Base-by-base conservation (phyloP, 352 stramenopile species). In the Aphanomyces cochlioides region DNA sequence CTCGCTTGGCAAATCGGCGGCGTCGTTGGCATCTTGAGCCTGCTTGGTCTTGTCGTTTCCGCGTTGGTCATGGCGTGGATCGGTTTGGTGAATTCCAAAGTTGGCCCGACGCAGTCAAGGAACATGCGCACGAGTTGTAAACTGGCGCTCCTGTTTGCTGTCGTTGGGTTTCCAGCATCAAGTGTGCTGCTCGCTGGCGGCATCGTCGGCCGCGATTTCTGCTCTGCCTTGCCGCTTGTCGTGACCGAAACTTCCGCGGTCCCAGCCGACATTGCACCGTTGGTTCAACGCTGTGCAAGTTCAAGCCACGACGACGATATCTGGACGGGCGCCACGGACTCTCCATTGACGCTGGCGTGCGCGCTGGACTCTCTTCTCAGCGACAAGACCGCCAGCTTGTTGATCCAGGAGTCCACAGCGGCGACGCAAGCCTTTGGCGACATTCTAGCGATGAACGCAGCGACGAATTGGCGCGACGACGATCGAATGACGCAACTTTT, bases 101-200 rank as follows among this genome's bases (percentile, higher is more conserved):
- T n/a, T 45, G 54, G 10, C 39, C 0, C 13, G 28, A 57, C 59
- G 39, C n/a, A 10, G 41, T 34, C 40, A 2, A 56, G 39, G 10
- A 17, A 57, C 7, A 34, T 67, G 19, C 59, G 56, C 36, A 10
- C 34, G 3, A 67, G 59, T 19, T 67, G 59, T 41, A 56, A 57
- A 17, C 5, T 43, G 4, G 59, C 17, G 4, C 15, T 67, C 59
- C 0, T 19, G 15, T 67, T 67, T 36, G 39, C 59, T 1, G 19
- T 56, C 39, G 5, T 56, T n/a, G 59, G 39, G 17, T 50, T 67
- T 6, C 19, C 37, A 17, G 38, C 43, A 13, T 48, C 39, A 5
- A n/a, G 17, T 28, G 28, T 17, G 4, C 43, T 40, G 8, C 40
- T 56, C 59, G 41, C 43, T 7, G 38, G 28, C 15, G 21, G 41